A percentile compares a stretch with the other conserved stretches of the same genome.
Conservation (phyloP, 2,329 filamentous ascomycete species). For the Nemania sp. region DNA sequence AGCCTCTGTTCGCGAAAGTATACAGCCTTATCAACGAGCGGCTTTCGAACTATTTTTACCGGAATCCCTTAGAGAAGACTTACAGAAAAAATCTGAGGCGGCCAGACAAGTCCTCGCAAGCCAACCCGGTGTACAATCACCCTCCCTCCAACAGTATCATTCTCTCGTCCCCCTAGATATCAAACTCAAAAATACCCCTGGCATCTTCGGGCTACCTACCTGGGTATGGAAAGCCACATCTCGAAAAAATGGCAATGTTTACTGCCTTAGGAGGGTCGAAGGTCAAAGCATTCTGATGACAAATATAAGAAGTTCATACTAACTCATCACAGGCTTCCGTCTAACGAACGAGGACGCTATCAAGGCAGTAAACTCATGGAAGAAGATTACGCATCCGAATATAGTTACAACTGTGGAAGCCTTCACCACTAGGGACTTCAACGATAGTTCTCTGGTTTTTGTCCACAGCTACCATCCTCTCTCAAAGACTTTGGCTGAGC, state of each 20-base stretch:
- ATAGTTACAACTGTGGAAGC: slow-evolving; percentile 90
- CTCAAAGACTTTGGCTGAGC: slow-evolving; percentile 88
- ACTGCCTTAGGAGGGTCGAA: slow-evolving; percentile 87
- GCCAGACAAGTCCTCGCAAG: slow-evolving; percentile 86
- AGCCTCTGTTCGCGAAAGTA: slow-evolving; percentile 77
- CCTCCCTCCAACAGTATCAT: slow-evolving; percentile 88
- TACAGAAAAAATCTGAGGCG: slow-evolving; percentile 89
- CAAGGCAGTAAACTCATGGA: slow-evolving; percentile 88
- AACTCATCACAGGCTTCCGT: slow-evolving; percentile 72
- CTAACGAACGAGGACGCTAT: slow-evolving; percentile 92
- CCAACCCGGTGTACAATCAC: slow-evolving; percentile 69
- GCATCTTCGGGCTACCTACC: slow-evolving; percentile 86
- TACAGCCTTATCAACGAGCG: slow-evolving; percentile 85
- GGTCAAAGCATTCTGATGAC: slow-evolving; percentile 57
- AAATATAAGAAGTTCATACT: slow-evolving; percentile 13
- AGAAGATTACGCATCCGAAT: slow-evolving; percentile 81
- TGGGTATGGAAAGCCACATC: slow-evolving; percentile 97
- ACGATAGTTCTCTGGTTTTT: slow-evolving; percentile 93
- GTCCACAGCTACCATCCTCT: slow-evolving; percentile 94
- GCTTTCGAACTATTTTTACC: slow-evolving; percentile 93
- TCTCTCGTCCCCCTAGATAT: slow-evolving; percentile 91
- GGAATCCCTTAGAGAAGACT: slow-evolving; percentile 85
- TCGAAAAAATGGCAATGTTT: slow-evolving; percentile 88
- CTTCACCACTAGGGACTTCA: slow-evolving; percentile 93
- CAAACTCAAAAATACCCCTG: slow-evolving; percentile 79